A percentile compares a stretch with the other conserved stretches of the same genome.
phyloP scores from a whole-genome alignment of 176 grass and related monocot species.

The Phoenix dactylifera region DNA sequence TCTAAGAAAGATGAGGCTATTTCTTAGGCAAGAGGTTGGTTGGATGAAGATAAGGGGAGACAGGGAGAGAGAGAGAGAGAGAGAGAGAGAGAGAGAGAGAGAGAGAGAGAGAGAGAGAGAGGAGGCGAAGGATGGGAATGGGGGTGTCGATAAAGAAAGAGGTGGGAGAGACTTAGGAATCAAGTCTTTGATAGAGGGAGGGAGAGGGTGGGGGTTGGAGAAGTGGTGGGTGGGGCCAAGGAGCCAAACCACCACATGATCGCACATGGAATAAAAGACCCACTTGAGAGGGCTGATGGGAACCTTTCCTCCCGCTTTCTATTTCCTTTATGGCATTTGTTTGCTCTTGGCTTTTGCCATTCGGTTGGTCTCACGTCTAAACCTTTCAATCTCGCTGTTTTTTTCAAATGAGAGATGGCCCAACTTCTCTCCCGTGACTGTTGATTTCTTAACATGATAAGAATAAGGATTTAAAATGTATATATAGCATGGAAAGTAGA shows the following conservation, averaged over 20 bases:
- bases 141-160: too few relatives aligned
- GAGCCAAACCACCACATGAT: slow-evolving; percentile 64
- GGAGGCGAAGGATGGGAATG: background rate
- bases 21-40: background rate
- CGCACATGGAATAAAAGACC: slow-evolving; percentile 50
- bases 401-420: background rate
- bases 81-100: background rate
- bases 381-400: slow-evolving; percentile 3
- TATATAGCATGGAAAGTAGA: too few relatives aligned
- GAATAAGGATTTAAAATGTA: background rate
- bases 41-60: too few relatives aligned
- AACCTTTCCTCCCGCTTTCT: background rate
- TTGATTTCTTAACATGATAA: background rate
- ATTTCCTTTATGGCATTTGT: background rate
- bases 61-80: background rate
- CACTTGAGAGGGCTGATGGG: slow-evolving; percentile 10
- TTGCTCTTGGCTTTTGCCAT: background rate
- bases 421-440: background rate
- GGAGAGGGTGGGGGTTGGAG: background rate
- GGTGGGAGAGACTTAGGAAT: too few relatives aligned
- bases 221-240: slow-evolving; percentile 41
- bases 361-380: slow-evolving; percentile 16
- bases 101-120: background rate
- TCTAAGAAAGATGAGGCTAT: background rate
- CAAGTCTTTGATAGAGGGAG: background rate